Evolutionary conservation across 2,329 filamentous ascomycete genomes (phyloP), one percentile per base, ranked within the genome.

Genomic region (Penicillium sp.): DNA sequence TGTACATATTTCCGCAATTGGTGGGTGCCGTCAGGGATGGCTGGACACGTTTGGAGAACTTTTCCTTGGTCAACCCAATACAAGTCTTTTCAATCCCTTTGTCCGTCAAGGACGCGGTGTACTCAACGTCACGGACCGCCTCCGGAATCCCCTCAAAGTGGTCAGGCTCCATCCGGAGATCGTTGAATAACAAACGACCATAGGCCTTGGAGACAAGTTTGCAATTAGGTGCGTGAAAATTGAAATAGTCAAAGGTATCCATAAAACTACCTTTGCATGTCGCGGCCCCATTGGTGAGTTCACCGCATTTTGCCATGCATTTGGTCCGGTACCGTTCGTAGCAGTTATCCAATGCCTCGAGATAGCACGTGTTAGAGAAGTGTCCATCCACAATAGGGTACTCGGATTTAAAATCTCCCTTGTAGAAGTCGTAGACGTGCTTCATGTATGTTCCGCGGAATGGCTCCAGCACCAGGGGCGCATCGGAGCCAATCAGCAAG

Each of bases 361-460:
- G 88, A 78, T 92, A 92, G 82, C 89, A 92, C 76, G 80, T 88
- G 74, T 90, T 73, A 48, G 89, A 92, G 81, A 86, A 92, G 76
- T 92, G 88, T 57, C 89, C 89, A 69, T 92, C 89, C 57, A 92
- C 89, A 72, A 89, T 87, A 59, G 89, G 89, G 78, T 92, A 92
- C 78, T 92, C 89, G 82, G 86, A 90, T 69, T 88, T 88, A 63
- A 92, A 80, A 77, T 92, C 89, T 67, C 89, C 88, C 84, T 92
- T 92, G 85, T 92, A 92, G 73, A 92, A 92, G 76, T 92, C 89
- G 76, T 54, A 54, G 2, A 27, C 92, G 91, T 68, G 86, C 85
- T 78, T 91, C 88, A 92, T 91, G 80, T 89, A 90, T 66, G 81
- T 86, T 69, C 88, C 89, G 66, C 89, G 86, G 71, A 91, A 83